These are phyloP conservation scores for Turritis glabra DNA, from an alignment of 345 rosid genomes.

Conservation along the genomic window DNA sequence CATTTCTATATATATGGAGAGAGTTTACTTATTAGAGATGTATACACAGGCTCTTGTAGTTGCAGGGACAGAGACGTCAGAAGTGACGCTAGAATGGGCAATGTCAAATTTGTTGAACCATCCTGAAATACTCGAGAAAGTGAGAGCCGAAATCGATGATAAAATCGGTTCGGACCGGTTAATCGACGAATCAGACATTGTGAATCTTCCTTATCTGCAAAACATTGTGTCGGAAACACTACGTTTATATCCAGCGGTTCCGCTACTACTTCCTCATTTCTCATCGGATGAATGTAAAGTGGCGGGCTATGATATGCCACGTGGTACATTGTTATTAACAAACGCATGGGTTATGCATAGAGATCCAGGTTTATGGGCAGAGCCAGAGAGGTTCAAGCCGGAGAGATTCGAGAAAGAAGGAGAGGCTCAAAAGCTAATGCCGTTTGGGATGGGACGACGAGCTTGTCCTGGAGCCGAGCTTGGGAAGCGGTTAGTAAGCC, in stretches of 20 bases:
- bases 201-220: constrained; percentile 45
- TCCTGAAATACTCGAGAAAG: constrained; percentile 44
- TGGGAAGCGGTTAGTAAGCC: constrained; percentile 42
- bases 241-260: constrained; percentile 44
- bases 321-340: constrained; percentile 42
- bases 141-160: constrained; percentile 36
- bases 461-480: constrained; percentile 53
- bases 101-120: constrained; percentile 49
- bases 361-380: constrained; percentile 50
- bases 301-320: constrained; percentile 48
- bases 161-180: constrained; percentile 35
- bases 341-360: constrained; percentile 61
- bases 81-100: constrained; percentile 53
- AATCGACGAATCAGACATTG: constrained; percentile 42
- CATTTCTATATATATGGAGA: neutral
- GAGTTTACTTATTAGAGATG: neutral
- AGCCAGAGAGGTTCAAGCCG: constrained; percentile 46
- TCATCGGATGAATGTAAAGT: constrained; percentile 48
- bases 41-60: constrained; percentile 34
- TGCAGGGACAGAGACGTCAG: constrained; percentile 54
- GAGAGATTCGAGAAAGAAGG: constrained; percentile 47
- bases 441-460: constrained; percentile 57
- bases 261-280: constrained; percentile 41
- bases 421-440: constrained; percentile 36
- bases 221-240: constrained; percentile 47